Base-by-base conservation (phyloP, 2,329 filamentous ascomycete species). In the Polychaeton citri region DNA sequence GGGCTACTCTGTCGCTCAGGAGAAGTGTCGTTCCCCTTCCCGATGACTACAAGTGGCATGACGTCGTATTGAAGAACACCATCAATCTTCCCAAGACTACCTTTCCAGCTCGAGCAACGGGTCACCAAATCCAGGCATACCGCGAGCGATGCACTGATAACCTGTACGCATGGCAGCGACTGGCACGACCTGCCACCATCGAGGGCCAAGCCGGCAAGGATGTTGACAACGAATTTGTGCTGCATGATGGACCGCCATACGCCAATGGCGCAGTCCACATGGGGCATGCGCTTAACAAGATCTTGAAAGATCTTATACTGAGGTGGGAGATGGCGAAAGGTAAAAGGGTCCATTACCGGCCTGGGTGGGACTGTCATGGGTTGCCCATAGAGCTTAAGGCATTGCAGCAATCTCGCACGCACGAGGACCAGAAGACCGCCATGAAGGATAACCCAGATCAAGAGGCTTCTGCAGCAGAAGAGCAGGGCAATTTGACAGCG, bases 351-450 rank as follows among this genome's bases (percentile, higher is more conserved):
- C 69, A 76, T 26, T 98, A 92, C 53, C 69, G 86, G 12, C 90
- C 90, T 2, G 88, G 90, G 32, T 98, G 90, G 90, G 92, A 98
- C 57, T 98, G 90, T 47, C 90, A 98, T 65, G 90, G 90, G 0
- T 70, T 98, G 33, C 90, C 90, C 1, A 98, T 98, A 53, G 90
- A 98, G 67, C 71, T 96, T 49, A 98, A 96, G 62, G 90, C 87
- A 17, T 70, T 98, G 12, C 81, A 81, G 49, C 46, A 48, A 60
- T 63, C 45, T 53, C 59, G 46, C 57, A 57, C 43, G 42, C 41
- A 32, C 13, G 31, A n/a, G 33, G 49, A 38, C 17, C 34, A 32
- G 41, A 53, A 60, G n/a, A 51, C 61, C 16, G 45, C 47, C 18
- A 51, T 66, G 55, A 54, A 63, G 50, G 46, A 48, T 16, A 20